Base-by-base conservation (phyloP, 2,329 filamentous ascomycete genomes). In the Fusarium palustre region DNA sequence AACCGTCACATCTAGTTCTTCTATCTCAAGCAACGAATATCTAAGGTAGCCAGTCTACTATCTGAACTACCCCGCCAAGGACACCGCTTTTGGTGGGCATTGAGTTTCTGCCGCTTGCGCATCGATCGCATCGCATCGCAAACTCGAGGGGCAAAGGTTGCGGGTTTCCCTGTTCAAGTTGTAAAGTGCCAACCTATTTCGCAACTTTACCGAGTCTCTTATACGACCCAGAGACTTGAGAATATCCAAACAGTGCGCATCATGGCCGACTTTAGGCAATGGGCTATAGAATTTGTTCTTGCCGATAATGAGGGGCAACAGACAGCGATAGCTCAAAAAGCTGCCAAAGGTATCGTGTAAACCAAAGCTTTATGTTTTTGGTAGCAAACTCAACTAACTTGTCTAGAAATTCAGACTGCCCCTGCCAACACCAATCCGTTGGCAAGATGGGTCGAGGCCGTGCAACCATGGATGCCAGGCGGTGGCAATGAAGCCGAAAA, bases 401-500 rank as follows among this genome's bases (percentile, higher is more conserved):
- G 28, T 34, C 6, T 24, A 85, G 84, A 81, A 64, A 84, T 87
- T 24, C 78, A 85, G 73, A 76, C 75, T 56, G 79, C 82, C 10
- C 68, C 81, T 0, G 77, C 82, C 41, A 81, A 76, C 67, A 81
- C 83, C 48, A 80, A 83, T 48, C 80, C 83, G 5, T 80, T 87
- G 43, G 84, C 83, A 18, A 83, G 84, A 72, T 87, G 85, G 85
- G 85, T 86, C 30, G 82, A 85, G 46, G 84, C 85, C 36, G 84
- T 87, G 57, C 82, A 85, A 69, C 81, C 81, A 56, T 87, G 86
- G 86, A 85, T 87, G 79, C 82, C 82, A 18, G 79, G 78, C 10
- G 79, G 76, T 55, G 77, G 77, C 33, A 77, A 77, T 48, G 80
- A 80, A 38, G 77, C 77, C 12, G 78, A 79, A 20, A 81, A 83